These are phyloP conservation scores for Cystobasidium tubakii DNA, from an alignment of 768 basidiomycete genomes.

Conservation along the genomic window DNA sequence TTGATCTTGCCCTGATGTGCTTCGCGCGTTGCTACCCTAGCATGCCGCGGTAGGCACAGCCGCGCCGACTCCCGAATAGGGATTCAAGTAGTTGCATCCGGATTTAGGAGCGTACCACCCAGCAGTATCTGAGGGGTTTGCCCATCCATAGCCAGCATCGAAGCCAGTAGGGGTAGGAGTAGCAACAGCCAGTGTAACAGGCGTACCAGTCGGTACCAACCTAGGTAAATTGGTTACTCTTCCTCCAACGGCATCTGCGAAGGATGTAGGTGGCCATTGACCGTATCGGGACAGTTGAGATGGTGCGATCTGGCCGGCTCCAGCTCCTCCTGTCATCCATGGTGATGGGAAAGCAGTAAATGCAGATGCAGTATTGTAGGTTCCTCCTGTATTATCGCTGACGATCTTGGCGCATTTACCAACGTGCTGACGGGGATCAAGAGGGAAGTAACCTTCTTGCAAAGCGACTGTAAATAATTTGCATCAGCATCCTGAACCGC, in stretches of 20 bases:
- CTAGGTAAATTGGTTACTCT: constrained; percentile 48
- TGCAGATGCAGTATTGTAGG: constrained; percentile 32
- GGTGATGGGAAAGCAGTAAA: constrained; percentile 61
- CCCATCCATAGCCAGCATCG: constrained; percentile 69
- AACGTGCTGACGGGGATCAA: constrained; percentile 68
- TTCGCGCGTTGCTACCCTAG: background rate
- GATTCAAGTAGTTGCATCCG: constrained; percentile 55
- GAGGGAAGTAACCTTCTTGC: constrained; percentile 86
- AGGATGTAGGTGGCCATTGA: constrained; percentile 40
- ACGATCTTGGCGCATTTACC: constrained; percentile 63
- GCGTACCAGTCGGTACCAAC: constrained; percentile 48
- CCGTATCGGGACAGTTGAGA: constrained; percentile 37
- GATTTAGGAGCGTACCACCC: constrained; percentile 61
- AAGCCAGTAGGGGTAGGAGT: constrained; percentile 52
- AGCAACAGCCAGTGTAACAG: constrained; percentile 46
- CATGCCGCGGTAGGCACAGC: constrained; percentile 10
- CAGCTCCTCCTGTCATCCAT: constrained; percentile 71
- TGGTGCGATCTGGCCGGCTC: constrained; percentile 60
- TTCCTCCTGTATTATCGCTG: constrained; percentile 40
- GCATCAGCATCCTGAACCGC: too few species aligned
- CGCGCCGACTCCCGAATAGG: constrained; percentile 3
- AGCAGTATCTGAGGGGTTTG: constrained; percentile 64
- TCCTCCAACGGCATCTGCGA: constrained; percentile 37
- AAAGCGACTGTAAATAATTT: constrained; percentile 66
- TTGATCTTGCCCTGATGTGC: constrained; percentile 52